These are phyloP conservation scores for Hansenula lynferdii DNA, from an alignment of 1,139 yeast species.

Conservation along the genomic window DNA sequence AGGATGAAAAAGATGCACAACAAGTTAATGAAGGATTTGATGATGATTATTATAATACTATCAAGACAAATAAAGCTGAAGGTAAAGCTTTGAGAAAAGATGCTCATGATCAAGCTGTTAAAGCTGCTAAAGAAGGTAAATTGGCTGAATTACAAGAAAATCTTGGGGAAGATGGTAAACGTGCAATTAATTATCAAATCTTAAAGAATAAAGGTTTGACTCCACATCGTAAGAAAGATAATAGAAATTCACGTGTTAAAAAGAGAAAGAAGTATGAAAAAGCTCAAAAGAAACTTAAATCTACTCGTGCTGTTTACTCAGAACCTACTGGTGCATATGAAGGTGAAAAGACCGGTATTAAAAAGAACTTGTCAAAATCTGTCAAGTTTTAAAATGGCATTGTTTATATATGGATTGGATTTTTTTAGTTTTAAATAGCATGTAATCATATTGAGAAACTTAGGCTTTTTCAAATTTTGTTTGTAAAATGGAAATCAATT, in stretches of 20 bases:
- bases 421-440: too few relatives aligned
- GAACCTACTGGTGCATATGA: slow-evolving; percentile 78
- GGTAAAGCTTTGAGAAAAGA: slow-evolving; percentile 50
- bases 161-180: slow-evolving; percentile 76
- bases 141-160: slow-evolving; percentile 65
- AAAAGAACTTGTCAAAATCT: slow-evolving; percentile 83
- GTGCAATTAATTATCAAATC: slow-evolving; percentile 92
- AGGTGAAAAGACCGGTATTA: slow-evolving; percentile 97
- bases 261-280: slow-evolving; percentile 96
- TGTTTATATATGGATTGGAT: too few relatives aligned
- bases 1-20: slow-evolving; percentile 39
- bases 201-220: slow-evolving; percentile 94
- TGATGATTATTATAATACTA: slow-evolving; percentile 33
- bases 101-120: slow-evolving; percentile 68
- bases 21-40: slow-evolving; percentile 34
- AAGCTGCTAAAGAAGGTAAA: slow-evolving; percentile 84
- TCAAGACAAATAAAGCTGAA: slow-evolving; percentile 43
- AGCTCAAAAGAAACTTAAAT: slow-evolving; percentile 91
- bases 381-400: slow-evolving; percentile 79
- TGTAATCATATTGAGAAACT: too few relatives aligned
- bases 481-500: background rate
- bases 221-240: slow-evolving; percentile 87
- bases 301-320: slow-evolving; percentile 84
- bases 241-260: slow-evolving; percentile 94
- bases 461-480: too few relatives aligned